Base-by-base conservation (phyloP, 257 asterid species). In the Nicotiana benthamiana region DNA sequence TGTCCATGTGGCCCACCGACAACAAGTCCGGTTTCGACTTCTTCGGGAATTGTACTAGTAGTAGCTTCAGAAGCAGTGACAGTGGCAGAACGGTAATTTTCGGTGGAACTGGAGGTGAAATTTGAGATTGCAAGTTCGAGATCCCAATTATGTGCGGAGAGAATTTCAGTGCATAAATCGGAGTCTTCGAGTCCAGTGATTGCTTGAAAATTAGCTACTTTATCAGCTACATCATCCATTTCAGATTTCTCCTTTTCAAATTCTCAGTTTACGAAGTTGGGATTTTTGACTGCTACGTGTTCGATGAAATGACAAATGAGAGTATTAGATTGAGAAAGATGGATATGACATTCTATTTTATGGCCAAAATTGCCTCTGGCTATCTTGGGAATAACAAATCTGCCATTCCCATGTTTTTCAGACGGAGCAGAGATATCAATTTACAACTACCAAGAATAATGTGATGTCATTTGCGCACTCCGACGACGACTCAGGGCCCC, bases 111-210 rank as follows among this genome's bases (percentile, higher is more conserved):
- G 79, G 88, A 80, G 46, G 96, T 93, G 76, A 93, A 89, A 36
- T 94, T 86, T 3, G 98, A 93, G 59, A 95, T 87, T 48, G 99
- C 99, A 57, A 79, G 85, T 82, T 95, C 97, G 79, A 95, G 97
- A 92, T 95, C 96, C 99, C 99, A 95, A 48, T 88, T 88, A 83
- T 94, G 97, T 64, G 99, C 99, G 80, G 96, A 82, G 75, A 95
- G 97, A 80, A 95, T 95, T 82, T 95, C 97, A 5, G 92, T 82
- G 84, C 98, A 95, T 85, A 95, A 89, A 85, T 95, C 98, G 53
- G 92, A 76, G 88, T 95, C 98, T 6, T 90, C 94, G 17, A 95
- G 80, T 12, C 99, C 99, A 24, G 99, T 92, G 53, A 93, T 90
- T 54, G 98, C 96, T 90, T 92, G 98, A 85, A 95, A 95, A 80